These are phyloP conservation scores for Lactarius pseudohatsudake DNA, from an alignment of 768 basidiomycete species.

Conservation along the genomic window DNA sequence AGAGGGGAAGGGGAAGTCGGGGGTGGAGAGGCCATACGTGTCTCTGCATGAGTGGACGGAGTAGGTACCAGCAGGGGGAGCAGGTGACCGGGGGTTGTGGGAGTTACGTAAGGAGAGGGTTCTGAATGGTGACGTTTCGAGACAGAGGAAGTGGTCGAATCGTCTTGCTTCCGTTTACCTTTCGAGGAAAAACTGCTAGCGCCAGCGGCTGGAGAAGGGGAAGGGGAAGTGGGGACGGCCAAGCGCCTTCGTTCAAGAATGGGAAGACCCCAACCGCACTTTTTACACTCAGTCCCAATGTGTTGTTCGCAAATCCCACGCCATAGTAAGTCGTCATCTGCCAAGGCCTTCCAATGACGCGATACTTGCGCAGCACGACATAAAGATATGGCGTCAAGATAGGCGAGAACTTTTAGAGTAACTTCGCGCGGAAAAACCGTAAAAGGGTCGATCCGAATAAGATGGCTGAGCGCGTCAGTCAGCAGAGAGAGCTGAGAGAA, in stretches of 20 bases:
- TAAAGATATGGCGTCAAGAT: conserved; percentile 90
- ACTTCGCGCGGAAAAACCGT: conserved; percentile 87
- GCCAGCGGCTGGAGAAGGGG: conserved; percentile 37
- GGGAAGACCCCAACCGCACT: conserved; percentile 97
- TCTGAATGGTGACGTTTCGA: conserved; percentile 23
- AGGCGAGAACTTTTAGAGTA: conserved; percentile 78
- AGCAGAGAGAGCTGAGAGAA: conserved; percentile 97
- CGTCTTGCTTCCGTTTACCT: conserved; percentile 45
- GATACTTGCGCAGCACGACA: conserved; percentile 93
- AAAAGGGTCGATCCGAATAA: conserved; percentile 97
- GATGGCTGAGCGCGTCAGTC: conserved; percentile 84
- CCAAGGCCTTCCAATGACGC: conserved; percentile 79
- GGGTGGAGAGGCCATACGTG: background rate
- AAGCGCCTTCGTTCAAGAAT: conserved; percentile 74
- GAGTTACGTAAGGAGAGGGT: background rate
- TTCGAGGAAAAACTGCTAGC: conserved; percentile 29
- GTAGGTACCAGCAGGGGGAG: conserved; percentile 7
- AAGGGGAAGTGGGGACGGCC: conserved; percentile 39
- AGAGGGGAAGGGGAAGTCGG: conserved; percentile 20
- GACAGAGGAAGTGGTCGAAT: conserved; percentile 11
- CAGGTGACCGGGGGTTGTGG: conserved; percentile 1
- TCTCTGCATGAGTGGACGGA: background rate
- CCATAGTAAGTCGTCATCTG: conserved; percentile 97
- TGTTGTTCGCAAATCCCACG: conserved; percentile 96
- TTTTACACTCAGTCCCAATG: conserved; percentile 93